Base-by-base conservation (phyloP, 2,329 filamentous ascomycete genomes). In the Microsporum audouinii region DNA sequence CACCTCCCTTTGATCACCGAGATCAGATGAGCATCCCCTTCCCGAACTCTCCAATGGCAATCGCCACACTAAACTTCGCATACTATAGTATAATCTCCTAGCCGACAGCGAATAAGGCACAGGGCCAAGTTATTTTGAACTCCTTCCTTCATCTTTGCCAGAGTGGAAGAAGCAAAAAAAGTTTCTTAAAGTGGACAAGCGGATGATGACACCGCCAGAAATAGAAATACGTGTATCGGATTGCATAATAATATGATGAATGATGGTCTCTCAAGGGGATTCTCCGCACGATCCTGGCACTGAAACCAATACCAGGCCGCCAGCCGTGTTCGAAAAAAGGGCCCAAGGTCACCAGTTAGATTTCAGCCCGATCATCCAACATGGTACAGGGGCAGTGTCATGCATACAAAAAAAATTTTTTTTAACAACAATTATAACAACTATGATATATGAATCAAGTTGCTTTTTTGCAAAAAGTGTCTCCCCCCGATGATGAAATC, bases 341-440 rank as follows among this genome's bases (percentile, higher is more conserved):
- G 17, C 38, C 55, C 55, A 31, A 39, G 34, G 34, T 39, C 34
- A 38, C 34, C 55, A 57, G 38, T 57, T 38, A 57, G 55, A 57
- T 57, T 53, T 57, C 34, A 57, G 55, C 55, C 55, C 55, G 55
- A 57, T 57, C 33, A 41, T 39, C 33, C 55, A 57, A 57, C 55
- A 57, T 38, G 55, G 55, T 31, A 57, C 55, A 57, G 55, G 55
- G 55, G 55, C 55, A 41, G 55, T 57, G 55, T 57, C 55, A 14
- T 57, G 55, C 55, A 57, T 57, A 33, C 33, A 57, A 41, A 53
- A 55, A 55, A 41, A 38, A 39, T 41, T 27, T 3, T 27, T 17
- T 53, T 27, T 3, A 12, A 43, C 1, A 43, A n/a, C 10, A 43
- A 43, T 43, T 43, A 23, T 43, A 43, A 43, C 39, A 43, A 14